Percentiles rank a stretch among this genome's conserved stretches.
Evolutionary conservation across 768 basidiomycete genomes (phyloP).

Genomic region (Suillus placidus): DNA sequence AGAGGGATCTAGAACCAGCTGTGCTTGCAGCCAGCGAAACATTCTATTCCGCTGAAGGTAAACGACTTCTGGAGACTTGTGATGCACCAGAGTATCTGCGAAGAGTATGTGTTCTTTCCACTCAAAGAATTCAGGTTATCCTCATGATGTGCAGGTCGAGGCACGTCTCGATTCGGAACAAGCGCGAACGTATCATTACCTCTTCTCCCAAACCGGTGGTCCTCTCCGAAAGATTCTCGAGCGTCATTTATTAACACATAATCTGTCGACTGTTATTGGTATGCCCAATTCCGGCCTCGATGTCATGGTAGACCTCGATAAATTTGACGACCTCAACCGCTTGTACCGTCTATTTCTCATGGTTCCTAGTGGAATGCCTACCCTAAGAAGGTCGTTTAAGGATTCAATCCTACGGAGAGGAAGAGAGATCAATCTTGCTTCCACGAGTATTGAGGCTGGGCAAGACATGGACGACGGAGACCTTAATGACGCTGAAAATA

Average conservation of each 20-base stretch:
- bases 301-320: constrained; percentile 82
- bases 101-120: constrained; percentile 47
- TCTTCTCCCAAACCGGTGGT: constrained; percentile 70
- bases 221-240: constrained; percentile 79
- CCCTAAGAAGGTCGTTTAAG: constrained; percentile 67
- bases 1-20: constrained; percentile 79
- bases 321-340: constrained; percentile 72
- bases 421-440: constrained; percentile 72
- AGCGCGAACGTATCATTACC: constrained; percentile 82
- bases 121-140: not conserved
- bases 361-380: constrained; percentile 67
- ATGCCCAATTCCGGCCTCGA: constrained; percentile 87
- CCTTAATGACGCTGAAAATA: constrained; percentile 38
- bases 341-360: constrained; percentile 75
- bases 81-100: constrained; percentile 83
- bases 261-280: constrained; percentile 72
- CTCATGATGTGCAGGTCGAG: constrained; percentile 62
- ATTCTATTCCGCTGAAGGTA: constrained; percentile 81
- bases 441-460: constrained; percentile 43
- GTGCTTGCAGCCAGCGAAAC: constrained; percentile 74
- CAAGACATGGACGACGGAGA: constrained; percentile 39
- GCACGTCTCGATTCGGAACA: constrained; percentile 81
- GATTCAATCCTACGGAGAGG: constrained; percentile 75
- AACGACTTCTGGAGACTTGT: constrained; percentile 67
- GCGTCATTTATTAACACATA: constrained; percentile 72